Evolutionary conservation across 805 yeast species (phyloP), one percentile per base, ranked within the genome.

Genomic region (Candida jianshihensis): DNA sequence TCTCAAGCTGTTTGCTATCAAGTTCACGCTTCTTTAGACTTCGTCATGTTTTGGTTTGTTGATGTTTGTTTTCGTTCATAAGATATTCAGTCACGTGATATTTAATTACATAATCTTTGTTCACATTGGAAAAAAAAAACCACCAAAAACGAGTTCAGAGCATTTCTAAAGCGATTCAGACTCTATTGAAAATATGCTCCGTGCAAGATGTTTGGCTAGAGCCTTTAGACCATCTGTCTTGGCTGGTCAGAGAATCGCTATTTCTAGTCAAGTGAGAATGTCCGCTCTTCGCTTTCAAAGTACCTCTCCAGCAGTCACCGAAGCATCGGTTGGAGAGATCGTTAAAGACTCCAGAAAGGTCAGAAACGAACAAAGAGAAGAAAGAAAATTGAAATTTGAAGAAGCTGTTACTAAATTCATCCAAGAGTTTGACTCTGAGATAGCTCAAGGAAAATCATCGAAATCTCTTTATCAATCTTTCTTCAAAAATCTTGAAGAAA

Each of bases 211-310:
- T n/a, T n/a, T 27, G 14, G 4, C 17, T 6, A 27, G 20, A 27
- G 6, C 17, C 4, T 11, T 20, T 10, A 27, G 20, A 11, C 5
- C n/a, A 11, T 7, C 6, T 11, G 9, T 11, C 17, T 4, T 16
- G 4, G 7, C 30, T 16, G n/a, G 20, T 16, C 30, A 14, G 18
- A 13, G 9, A 9, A 16, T 10, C n/a, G n/a, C n/a, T n/a, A n/a
- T n/a, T n/a, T n/a, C n/a, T n/a, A n/a, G n/a, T n/a, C n/a, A n/a
- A n/a, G n/a, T n/a, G n/a, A n/a, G n/a, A n/a, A n/a, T n/a, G n/a
- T 25, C 27, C n/a, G 6, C 14, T 11, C 9, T 11, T 16, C 30
- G 30, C 17, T 27, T 27, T 3, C 55, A 51, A 19, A 40, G 34
- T 14, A 46, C 61, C 26, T 7, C 10, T 7, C 5, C 26, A 24